These are phyloP conservation scores for Fusarium setosum DNA, from an alignment of 2,329 filamentous ascomycete species.

Conservation along the genomic window DNA sequence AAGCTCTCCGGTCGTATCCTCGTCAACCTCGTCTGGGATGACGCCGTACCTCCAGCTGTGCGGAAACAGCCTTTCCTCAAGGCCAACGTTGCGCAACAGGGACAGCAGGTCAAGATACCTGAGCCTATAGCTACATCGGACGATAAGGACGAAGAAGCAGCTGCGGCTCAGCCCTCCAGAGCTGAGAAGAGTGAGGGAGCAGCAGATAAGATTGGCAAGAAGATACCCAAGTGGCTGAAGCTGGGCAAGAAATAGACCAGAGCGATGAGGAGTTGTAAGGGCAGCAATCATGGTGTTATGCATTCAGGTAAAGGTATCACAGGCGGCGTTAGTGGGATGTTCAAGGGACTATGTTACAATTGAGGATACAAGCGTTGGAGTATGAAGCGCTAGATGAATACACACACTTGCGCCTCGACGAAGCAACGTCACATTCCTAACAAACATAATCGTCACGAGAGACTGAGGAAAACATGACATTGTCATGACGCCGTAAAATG, in stretches of 20 bases:
- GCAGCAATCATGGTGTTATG: neutral
- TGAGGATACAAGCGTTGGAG: neutral
- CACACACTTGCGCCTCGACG: neutral
- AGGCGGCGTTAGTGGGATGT: conserved; percentile 29
- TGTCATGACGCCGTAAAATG: conserved; percentile 40
- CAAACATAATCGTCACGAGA: too few species aligned
- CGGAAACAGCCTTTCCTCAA: conserved; percentile 71
- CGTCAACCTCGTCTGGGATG: conserved; percentile 81
- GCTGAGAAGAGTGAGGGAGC: conserved; percentile 52
- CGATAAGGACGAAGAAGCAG: conserved; percentile 47
- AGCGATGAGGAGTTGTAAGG: neutral
- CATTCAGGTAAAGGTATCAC: conserved; percentile 14
- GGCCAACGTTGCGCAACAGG: conserved; percentile 66
- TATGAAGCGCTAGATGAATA: neutral
- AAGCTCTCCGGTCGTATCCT: conserved; percentile 78
- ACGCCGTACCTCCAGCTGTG: conserved; percentile 66
- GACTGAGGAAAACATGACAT: conserved; percentile 19
- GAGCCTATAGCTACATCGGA: conserved; percentile 60
- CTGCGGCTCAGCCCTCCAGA: conserved; percentile 40
- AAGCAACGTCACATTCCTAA: neutral
- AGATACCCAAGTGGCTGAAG: conserved; percentile 80
- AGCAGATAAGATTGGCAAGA: conserved; percentile 74
- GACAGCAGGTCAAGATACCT: conserved; percentile 74
- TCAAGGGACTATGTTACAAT: neutral
- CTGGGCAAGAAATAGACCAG: conserved; percentile 75